Evolutionary conservation across 2,329 filamentous ascomycete species (phyloP).

Genomic region (Penicillium vulpinum): DNA sequence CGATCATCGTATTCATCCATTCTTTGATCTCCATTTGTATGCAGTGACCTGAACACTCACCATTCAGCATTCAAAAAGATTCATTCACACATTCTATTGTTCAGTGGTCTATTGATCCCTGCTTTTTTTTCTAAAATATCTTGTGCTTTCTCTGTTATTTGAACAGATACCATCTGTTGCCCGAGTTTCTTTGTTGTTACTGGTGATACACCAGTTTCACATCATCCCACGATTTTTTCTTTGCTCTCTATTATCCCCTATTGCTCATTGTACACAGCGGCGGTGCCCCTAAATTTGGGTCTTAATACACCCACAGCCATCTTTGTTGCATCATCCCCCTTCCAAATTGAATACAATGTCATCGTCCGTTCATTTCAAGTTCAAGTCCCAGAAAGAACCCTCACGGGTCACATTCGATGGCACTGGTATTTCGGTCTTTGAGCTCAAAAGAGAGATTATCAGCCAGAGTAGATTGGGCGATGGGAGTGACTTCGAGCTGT

Average conservation of each 20-base stretch:
- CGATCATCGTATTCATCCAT: conserved; percentile 33
- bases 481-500: conserved; percentile 92
- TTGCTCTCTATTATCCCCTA: conserved; percentile 26
- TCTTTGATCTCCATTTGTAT: conserved; percentile 36
- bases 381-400: conserved; percentile 97
- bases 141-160: neutral
- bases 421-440: conserved; percentile 96
- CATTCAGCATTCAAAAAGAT: conserved; percentile 30
- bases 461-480: conserved; percentile 89
- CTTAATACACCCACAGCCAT: conserved; percentile 30
- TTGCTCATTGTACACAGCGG: conserved; percentile 24
- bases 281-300: conserved; percentile 29
- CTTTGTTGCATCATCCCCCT: conserved; percentile 22
- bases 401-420: conserved; percentile 95
- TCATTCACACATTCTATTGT: conserved; percentile 28
- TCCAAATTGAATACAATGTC: conserved; percentile 65
- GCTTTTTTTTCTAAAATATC: conserved; percentile 17
- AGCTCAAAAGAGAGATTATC: conserved; percentile 98
- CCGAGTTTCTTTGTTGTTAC: neutral
- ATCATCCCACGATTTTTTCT: neutral
- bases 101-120: conserved; percentile 26
- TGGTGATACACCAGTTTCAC: neutral
- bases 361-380: conserved; percentile 99
- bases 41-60: conserved; percentile 31
- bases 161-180: conserved; percentile 5